Conservation (phyloP, 2,329 filamentous ascomycete genomes). For the Xylariaceae sp. region DNA sequence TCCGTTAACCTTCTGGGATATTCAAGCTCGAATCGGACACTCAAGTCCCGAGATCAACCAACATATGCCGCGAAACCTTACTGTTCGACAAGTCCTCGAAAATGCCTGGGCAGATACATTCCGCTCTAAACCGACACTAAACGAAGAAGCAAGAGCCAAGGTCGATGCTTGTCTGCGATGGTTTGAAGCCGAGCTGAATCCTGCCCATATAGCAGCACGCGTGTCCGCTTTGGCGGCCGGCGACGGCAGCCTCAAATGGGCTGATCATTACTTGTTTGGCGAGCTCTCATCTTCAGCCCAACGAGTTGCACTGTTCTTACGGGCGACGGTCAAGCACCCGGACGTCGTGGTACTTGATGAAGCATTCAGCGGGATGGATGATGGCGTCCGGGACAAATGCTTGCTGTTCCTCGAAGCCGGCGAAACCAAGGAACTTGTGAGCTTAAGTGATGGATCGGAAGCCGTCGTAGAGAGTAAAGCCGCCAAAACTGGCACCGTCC, state of each 20-base stretch:
- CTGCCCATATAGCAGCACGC: slow-evolving; percentile 32
- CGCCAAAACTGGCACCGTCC: slow-evolving; percentile 39
- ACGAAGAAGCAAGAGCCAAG: slow-evolving; percentile 47
- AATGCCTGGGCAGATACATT: slow-evolving; percentile 91
- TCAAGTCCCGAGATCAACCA: slow-evolving; percentile 91
- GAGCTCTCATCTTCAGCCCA: slow-evolving; percentile 76
- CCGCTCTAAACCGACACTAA: slow-evolving; percentile 61
- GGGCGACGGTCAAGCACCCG: slow-evolving; percentile 72
- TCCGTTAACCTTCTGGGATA: slow-evolving; percentile 85
- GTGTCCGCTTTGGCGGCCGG: slow-evolving; percentile 9
- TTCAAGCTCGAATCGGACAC: slow-evolving; percentile 85
- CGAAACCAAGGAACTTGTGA: slow-evolving; percentile 42
- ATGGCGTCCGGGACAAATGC: slow-evolving; percentile 77
- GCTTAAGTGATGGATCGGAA: slow-evolving; percentile 28
- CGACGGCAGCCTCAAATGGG: slow-evolving; percentile 50
- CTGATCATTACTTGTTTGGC: slow-evolving; percentile 62
- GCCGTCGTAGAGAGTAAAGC: slow-evolving; percentile 42
- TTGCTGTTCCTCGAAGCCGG: slow-evolving; percentile 70
- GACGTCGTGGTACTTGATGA: slow-evolving; percentile 84
- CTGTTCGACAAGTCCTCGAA: slow-evolving; percentile 68
- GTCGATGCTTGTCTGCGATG: slow-evolving; percentile 67
- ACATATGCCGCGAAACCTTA: slow-evolving; percentile 77
- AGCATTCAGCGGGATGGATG: slow-evolving; percentile 81
- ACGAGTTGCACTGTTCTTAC: slow-evolving; percentile 76
- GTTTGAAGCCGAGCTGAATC: slow-evolving; percentile 76